Evolutionary conservation across 2,329 filamentous ascomycete genomes (phyloP).

Genomic region (Cladosporium sp.): DNA sequence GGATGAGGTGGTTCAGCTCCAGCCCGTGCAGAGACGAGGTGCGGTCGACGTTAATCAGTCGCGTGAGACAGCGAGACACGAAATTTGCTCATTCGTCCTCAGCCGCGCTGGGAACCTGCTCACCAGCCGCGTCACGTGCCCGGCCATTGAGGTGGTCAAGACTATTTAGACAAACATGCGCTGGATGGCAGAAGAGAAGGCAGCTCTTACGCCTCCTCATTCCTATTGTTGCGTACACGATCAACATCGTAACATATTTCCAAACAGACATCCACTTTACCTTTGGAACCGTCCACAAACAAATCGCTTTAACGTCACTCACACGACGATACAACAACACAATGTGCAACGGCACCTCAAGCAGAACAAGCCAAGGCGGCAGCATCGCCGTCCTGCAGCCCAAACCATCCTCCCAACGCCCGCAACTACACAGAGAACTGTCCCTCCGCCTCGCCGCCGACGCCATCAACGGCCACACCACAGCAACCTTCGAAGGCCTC

Average conservation of each 20-base stretch:
- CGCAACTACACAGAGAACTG: slow-evolving; percentile 15
- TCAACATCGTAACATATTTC: no score
- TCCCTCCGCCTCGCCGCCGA: slow-evolving; percentile 17
- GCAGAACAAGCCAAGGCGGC: slow-evolving; percentile 19
- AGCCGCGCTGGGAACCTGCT: slow-evolving; percentile 1
- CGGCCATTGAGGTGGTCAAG: neutral
- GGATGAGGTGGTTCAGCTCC: no score
- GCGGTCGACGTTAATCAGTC: no score
- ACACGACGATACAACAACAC: neutral
- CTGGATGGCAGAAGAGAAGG: no score
- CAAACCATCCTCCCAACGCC: slow-evolving; percentile 5
- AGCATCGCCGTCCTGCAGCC: slow-evolving; percentile 24
- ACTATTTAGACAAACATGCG: no score
- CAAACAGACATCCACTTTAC: no score
- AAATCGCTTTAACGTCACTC: no score
- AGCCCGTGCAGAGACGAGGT: no score
- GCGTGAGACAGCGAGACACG: neutral
- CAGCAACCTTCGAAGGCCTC: slow-evolving; percentile 20
- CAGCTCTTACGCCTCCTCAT: no score
- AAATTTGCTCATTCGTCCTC: slow-evolving; percentile 8
- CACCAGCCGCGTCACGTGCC: neutral
- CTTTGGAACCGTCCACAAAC: no score
- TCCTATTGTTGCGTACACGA: no score
- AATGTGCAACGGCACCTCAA: slow-evolving; percentile 23
- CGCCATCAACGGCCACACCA: slow-evolving; percentile 11